Conservation (phyloP, 805 yeast genomes). For the fission yeast (Schizosaccharomyces pombe) region DNA sequence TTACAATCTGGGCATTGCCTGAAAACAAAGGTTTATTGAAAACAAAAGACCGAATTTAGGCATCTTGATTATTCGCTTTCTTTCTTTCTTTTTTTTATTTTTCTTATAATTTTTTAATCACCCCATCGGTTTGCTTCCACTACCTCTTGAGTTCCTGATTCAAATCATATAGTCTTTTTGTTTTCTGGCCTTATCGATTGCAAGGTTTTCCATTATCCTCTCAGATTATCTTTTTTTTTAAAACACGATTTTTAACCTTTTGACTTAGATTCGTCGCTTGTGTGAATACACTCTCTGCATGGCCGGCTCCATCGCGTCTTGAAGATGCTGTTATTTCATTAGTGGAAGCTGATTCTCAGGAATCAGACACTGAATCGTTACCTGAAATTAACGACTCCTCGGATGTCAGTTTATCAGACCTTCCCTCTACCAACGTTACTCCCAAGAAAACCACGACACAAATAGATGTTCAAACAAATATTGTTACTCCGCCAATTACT, state of each 20-base stretch:
- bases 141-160: too few relatives aligned
- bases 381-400: background rate
- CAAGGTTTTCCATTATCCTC: background rate
- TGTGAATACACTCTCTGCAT: conserved; percentile 5
- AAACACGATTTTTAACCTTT: background rate
- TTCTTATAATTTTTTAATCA: too few relatives aligned
- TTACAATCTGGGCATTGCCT: too few relatives aligned
- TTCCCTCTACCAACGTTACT: background rate
- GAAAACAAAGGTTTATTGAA: too few relatives aligned
- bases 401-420: background rate
- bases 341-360: background rate
- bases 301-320: conserved; percentile 4
- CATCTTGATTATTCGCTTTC: too few relatives aligned
- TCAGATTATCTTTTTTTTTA: background rate
- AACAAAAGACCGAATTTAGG: too few relatives aligned
- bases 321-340: conserved; percentile 3
- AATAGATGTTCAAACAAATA: background rate
- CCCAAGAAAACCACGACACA: background rate
- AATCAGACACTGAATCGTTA: background rate
- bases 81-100: too few relatives aligned
- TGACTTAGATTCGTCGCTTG: conserved; percentile 1
- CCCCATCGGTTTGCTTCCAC: too few relatives aligned
- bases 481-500: background rate
- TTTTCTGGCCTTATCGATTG: too few relatives aligned
- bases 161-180: too few relatives aligned